phyloP scores from a whole-genome alignment of 106 monocot genomes.

The Amphibolis antarctica region DNA sequence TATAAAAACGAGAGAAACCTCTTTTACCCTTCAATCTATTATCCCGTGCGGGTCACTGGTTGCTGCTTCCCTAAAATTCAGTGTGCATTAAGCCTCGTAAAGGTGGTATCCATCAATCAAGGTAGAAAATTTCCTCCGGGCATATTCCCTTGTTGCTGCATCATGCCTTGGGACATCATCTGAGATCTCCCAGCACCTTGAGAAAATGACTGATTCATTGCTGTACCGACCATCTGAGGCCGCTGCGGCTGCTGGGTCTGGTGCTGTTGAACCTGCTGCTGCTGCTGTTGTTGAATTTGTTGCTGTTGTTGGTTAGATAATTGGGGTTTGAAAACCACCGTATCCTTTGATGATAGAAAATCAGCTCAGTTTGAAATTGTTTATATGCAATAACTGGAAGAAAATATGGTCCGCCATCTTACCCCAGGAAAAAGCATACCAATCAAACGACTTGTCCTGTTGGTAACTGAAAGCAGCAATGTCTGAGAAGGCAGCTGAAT shows the following conservation, averaged over 20 bases:
- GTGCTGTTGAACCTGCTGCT: slow-evolving; percentile 20
- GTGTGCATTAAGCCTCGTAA: not conserved
- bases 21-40: too few relatives aligned
- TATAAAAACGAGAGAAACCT: too few relatives aligned
- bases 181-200: slow-evolving; percentile 56
- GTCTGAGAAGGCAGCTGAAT: slow-evolving; percentile 95
- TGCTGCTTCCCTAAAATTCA: too few relatives aligned
- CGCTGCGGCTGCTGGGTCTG: slow-evolving; percentile 16
- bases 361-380: not conserved
- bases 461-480: slow-evolving; percentile 76
- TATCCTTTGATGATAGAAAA: slow-evolving; percentile 43
- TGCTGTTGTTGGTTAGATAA: slow-evolving; percentile 54
- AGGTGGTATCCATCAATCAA: slow-evolving; percentile 3
- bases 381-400: not conserved
- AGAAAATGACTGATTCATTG: slow-evolving; percentile 44
- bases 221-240: slow-evolving; percentile 38
- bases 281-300: slow-evolving; percentile 17
- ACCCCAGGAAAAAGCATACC: slow-evolving; percentile 99
- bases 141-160: slow-evolving; percentile 35
- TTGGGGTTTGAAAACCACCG: slow-evolving; percentile 97
- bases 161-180: slow-evolving; percentile 61
- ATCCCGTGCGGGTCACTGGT: too few relatives aligned
- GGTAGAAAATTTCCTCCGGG: slow-evolving; percentile 46
- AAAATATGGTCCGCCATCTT: not conserved
- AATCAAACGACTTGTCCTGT: slow-evolving; percentile 86